A percentile compares a stretch with the other conserved stretches of the same genome.
Conservation (phyloP, 2,329 filamentous ascomycete species). For the Sclerotinia borealis region DNA sequence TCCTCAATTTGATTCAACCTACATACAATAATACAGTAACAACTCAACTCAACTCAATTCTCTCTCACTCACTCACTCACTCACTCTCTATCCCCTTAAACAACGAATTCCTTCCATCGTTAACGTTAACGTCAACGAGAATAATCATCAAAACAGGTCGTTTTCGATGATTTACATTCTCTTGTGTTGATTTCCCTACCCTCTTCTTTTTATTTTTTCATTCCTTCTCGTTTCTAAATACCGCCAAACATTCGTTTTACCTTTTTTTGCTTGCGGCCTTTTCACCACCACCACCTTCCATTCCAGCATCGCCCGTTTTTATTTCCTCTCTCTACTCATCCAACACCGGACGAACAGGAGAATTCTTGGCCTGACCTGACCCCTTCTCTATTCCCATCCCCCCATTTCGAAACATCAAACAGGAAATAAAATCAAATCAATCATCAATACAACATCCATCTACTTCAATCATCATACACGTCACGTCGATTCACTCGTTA, state of each 20-base stretch:
- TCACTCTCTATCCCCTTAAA: constrained; percentile 30
- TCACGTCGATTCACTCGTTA: constrained; percentile 3
- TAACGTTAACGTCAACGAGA: neutral
- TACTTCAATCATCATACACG: neutral
- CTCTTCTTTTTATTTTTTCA: constrained; percentile 2
- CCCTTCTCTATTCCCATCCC: neutral
- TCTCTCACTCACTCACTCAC: neutral
- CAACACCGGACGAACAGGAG: constrained; percentile 1
- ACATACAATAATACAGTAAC: too few relatives aligned
- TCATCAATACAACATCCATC: neutral
- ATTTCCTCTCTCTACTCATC: neutral
- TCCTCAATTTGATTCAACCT: too few relatives aligned
- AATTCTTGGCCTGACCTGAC: neutral
- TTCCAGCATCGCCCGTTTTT: constrained; percentile 7
- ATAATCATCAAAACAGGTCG: neutral
- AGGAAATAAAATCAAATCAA: neutral
- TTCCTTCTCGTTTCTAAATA: neutral
- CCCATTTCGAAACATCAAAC: neutral
- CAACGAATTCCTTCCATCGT: constrained; percentile 54
- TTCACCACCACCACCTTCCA: constrained; percentile 1
- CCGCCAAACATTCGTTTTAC: neutral
- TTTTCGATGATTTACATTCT: constrained; percentile 19
- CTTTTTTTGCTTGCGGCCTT: constrained; percentile 1
- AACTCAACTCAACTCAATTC: neutral
- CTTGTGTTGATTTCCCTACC: constrained; percentile 12